Conservation (phyloP, 805 yeast genomes). For the Suhomyces tanzawaensis region DNA sequence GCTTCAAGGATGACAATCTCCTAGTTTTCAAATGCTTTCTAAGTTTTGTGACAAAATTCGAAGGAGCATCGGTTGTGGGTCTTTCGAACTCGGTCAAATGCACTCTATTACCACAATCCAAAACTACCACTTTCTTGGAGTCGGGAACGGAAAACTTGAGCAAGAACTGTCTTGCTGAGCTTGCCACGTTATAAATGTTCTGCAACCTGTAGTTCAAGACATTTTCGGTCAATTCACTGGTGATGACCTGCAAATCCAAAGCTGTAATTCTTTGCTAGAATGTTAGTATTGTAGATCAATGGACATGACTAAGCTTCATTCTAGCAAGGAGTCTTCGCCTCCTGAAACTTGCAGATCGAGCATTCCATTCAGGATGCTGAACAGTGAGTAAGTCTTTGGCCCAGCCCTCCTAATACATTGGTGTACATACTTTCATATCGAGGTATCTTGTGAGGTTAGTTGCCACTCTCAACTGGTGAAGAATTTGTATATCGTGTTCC, state of each 20-base stretch:
- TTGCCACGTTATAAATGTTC: constrained; percentile 78
- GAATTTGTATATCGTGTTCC: too few relatives aligned
- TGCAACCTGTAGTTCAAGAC: constrained; percentile 69
- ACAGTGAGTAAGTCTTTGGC: neutral
- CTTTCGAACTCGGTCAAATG: constrained; percentile 80
- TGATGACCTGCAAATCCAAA: constrained; percentile 71
- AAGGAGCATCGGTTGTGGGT: constrained; percentile 76
- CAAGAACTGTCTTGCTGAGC: constrained; percentile 68
- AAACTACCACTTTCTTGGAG: constrained; percentile 67
- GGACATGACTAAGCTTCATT: too few relatives aligned
- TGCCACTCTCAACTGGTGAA: too few relatives aligned
- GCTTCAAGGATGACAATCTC: constrained; percentile 68
- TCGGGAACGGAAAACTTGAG: constrained; percentile 82
- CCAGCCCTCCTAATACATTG: too few relatives aligned
- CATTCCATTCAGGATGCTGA: neutral
- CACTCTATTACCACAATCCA: constrained; percentile 83
- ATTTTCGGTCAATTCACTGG: constrained; percentile 58
- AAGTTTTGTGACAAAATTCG: constrained; percentile 79
- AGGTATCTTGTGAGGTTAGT: too few relatives aligned
- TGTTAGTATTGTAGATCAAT: constrained; percentile 5
- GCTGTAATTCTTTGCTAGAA: constrained; percentile 80
- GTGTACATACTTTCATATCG: too few relatives aligned
- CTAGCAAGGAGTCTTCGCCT: too few relatives aligned
- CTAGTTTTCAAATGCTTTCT: constrained; percentile 84
- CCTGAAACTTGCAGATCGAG: too few relatives aligned